Conservation (phyloP, 306 rosid genomes). For the Macrotyloma uniflorum region DNA sequence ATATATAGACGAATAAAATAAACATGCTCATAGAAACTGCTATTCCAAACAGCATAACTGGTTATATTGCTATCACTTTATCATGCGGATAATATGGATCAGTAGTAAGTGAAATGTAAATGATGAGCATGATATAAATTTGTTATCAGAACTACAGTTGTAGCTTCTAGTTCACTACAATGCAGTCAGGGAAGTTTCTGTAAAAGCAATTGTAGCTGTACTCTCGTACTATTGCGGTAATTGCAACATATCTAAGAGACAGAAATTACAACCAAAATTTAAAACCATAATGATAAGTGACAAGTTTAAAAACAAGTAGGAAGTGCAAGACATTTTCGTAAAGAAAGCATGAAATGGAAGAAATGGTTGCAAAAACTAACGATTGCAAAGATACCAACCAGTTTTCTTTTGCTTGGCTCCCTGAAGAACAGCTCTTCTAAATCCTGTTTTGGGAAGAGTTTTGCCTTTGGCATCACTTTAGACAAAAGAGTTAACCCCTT, state of each 20-base stretch:
- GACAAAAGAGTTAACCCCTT: constrained; percentile 63
- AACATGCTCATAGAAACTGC: neutral
- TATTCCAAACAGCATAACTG: neutral
- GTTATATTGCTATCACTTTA: neutral
- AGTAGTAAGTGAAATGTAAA: neutral
- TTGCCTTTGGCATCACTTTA: constrained; percentile 72
- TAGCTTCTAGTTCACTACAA: neutral
- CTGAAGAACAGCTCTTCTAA: constrained; percentile 66
- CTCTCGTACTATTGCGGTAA: neutral
- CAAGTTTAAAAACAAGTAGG: neutral
- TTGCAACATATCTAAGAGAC: neutral
- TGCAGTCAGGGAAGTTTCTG: neutral
- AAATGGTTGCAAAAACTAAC: neutral
- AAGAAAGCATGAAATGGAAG: neutral
- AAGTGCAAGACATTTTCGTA: neutral
- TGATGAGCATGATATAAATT: neutral
- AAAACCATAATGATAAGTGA: neutral
- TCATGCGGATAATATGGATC: constrained; percentile 11
- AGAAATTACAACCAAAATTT: neutral
- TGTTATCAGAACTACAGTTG: neutral
- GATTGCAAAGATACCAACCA: constrained; percentile 57
- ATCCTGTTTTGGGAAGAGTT: constrained; percentile 74
- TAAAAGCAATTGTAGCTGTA: neutral
- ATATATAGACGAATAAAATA: neutral
- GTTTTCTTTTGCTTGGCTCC: constrained; percentile 74